Conservation (phyloP, 805 yeast genomes). For the Myxozyma vanderwaltii region DNA sequence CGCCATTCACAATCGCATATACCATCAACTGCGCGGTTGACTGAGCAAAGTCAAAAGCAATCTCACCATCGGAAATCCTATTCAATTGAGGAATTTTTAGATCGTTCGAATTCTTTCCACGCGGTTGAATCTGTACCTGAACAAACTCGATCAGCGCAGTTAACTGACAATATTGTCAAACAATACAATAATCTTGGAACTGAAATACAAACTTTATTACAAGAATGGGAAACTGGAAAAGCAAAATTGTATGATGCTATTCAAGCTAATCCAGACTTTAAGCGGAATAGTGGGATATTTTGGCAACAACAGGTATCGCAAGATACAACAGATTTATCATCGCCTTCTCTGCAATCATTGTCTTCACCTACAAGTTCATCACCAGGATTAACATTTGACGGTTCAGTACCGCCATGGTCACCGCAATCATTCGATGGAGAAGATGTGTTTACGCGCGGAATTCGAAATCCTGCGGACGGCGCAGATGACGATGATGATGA, state of each 20-base stretch:
- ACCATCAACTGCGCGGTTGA: not conserved
- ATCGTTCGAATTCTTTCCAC: conserved; percentile 10
- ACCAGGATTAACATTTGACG: conserved; percentile 18
- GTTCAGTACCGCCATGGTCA: conserved; percentile 11
- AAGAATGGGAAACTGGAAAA: conserved; percentile 33
- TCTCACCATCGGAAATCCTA: no score
- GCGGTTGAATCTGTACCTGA: not conserved
- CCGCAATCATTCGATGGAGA: conserved; percentile 4
- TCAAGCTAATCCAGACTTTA: not conserved
- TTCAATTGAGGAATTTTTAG: conserved; percentile 9
- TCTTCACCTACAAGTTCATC: conserved; percentile 25
- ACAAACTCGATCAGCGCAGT: not conserved
- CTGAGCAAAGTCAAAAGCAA: not conserved
- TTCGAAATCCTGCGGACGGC: conserved; percentile 3
- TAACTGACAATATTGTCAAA: conserved; percentile 18
- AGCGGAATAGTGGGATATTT: not conserved
- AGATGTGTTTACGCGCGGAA: not conserved
- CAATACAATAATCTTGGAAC: conserved; percentile 29
- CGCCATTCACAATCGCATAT: not conserved
- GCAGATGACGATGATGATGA: conserved; percentile 10
- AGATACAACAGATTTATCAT: not conserved
- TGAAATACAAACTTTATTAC: conserved; percentile 23
- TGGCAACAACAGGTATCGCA: not conserved
- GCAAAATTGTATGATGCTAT: conserved; percentile 19
- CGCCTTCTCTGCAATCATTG: conserved; percentile 12